These are phyloP conservation scores for Mariannaea sp. DNA, from an alignment of 2,329 filamentous ascomycete species.

Conservation along the genomic window DNA sequence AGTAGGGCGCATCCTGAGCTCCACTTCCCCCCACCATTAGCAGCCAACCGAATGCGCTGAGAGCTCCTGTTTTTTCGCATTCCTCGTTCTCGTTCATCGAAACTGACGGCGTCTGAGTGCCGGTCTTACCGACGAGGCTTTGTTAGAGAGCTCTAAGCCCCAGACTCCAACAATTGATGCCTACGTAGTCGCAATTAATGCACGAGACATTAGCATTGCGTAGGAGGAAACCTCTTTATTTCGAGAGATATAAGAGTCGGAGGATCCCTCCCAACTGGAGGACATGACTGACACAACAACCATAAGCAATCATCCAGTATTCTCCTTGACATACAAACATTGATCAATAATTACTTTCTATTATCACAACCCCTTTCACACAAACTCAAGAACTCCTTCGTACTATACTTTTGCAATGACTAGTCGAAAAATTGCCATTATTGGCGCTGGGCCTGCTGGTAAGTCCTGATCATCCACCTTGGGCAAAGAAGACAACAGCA, in stretches of 20 bases:
- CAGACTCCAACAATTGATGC: neutral
- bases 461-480: neutral
- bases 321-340: too few species aligned
- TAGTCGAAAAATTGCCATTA: slow-evolving; percentile 34
- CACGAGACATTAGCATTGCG: too few species aligned
- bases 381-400: neutral
- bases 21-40: neutral
- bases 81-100: neutral
- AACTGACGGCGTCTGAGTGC: slow-evolving; percentile 16
- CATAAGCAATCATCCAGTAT: too few species aligned
- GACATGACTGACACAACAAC: too few species aligned
- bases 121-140: slow-evolving; percentile 20
- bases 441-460: slow-evolving; percentile 40
- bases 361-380: neutral
- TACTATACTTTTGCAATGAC: slow-evolving; percentile 19
- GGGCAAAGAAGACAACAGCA: neutral
- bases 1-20: neutral
- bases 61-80: neutral
- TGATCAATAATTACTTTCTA: neutral
- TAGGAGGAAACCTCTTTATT: too few species aligned
- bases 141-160: slow-evolving; percentile 8
- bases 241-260: neutral
- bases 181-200: too few species aligned
- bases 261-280: too few species aligned
- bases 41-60: neutral